Conservation (phyloP, 192 early-diverging fungal genomes). For the Rhizophagus clarus region DNA sequence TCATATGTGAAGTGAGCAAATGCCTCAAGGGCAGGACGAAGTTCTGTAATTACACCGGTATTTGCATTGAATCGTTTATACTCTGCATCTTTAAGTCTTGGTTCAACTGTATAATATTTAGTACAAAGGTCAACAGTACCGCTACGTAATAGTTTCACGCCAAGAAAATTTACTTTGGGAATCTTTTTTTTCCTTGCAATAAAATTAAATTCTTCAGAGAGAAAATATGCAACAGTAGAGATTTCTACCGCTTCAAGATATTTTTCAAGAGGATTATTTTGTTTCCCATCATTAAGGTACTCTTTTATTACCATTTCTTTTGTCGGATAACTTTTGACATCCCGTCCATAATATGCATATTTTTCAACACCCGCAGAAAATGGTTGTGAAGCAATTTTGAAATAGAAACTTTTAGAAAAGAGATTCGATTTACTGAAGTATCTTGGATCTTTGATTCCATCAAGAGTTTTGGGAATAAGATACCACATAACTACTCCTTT, state of each 20-base stretch:
- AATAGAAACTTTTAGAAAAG: neutral
- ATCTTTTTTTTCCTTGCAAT: no score
- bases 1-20: no score
- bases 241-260: no score
- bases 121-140: no score
- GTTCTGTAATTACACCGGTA: no score
- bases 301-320: conserved; percentile 13
- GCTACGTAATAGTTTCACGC: no score
- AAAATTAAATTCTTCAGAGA: no score
- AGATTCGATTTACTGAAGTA: conserved; percentile 13
- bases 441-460: neutral
- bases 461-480: neutral
- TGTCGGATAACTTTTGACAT: neutral
- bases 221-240: no score
- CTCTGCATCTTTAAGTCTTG: conserved; percentile 5
- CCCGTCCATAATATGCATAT: conserved; percentile 26
- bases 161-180: no score
- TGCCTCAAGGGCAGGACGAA: conserved; percentile 3
- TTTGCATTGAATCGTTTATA: neutral
- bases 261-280: no score
- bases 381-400: conserved; percentile 19
- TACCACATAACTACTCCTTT: neutral
- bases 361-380: conserved; percentile 17
- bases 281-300: no score
- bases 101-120: no score